phyloP scores from a whole-genome alignment of 305 asterid species.

The Fraxinus dipetala region DNA sequence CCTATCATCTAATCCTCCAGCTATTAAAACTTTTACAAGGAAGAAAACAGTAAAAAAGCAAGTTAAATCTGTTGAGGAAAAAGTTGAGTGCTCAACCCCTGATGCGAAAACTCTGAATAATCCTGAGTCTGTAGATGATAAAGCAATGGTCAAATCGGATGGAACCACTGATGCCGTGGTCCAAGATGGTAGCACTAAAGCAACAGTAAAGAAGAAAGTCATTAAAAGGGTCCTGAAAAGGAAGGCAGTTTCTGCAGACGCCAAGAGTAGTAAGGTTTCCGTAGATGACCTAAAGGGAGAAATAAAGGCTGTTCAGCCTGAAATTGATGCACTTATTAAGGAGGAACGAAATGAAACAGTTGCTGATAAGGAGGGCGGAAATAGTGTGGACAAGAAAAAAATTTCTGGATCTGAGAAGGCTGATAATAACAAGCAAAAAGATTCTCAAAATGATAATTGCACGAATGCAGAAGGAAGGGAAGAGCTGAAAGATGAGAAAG shows the following conservation, averaged over 20 bases:
- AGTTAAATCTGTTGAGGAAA: constrained; percentile 32
- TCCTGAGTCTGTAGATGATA: constrained; percentile 41
- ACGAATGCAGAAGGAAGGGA: constrained; percentile 47
- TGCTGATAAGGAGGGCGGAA: constrained; percentile 38
- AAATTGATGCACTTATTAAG: constrained; percentile 21
- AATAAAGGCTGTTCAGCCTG: constrained; percentile 27
- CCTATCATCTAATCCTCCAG: constrained; percentile 40
- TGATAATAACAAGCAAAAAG: constrained; percentile 32
- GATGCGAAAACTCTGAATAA: constrained; percentile 42
- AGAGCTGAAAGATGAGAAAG: constrained; percentile 49
- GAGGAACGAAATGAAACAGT: constrained; percentile 37
- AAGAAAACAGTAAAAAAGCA: constrained; percentile 57
- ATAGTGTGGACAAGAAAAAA: constrained; percentile 30
- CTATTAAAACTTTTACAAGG: constrained; percentile 59
- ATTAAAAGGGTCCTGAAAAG: constrained; percentile 67
- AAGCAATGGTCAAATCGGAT: constrained; percentile 37
- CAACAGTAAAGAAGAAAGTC: constrained; percentile 65
- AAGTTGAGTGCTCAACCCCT: constrained; percentile 31
- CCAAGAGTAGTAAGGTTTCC: constrained; percentile 31
- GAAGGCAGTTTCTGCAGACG: constrained; percentile 47
- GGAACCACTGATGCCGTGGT: constrained; percentile 10
- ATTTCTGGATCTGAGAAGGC: constrained; percentile 38
- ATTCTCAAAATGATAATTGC: constrained; percentile 34
- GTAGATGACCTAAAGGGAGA: constrained; percentile 38
- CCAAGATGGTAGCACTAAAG: constrained; percentile 35